Percentiles rank a stretch among this genome's conserved stretches.
These are phyloP conservation scores for Lyophyllum semitale DNA, from an alignment of 768 basidiomycete species.

Conservation along the genomic window DNA sequence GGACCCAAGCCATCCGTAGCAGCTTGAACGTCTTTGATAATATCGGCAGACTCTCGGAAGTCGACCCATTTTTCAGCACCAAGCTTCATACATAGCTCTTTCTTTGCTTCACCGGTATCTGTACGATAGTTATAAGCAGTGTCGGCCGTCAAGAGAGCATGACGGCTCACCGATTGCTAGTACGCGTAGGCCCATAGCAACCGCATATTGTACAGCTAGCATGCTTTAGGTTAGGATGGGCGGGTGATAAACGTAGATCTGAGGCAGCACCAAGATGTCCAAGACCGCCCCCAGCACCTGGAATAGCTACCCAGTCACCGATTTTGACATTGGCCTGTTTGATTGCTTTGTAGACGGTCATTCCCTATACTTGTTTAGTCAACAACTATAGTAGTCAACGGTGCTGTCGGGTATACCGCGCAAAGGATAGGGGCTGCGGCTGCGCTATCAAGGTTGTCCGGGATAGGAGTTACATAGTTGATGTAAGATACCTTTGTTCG, in stretches of 20 bases:
- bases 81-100: constrained; percentile 50
- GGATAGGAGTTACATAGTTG: constrained; percentile 76
- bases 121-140: constrained; percentile 20
- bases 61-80: constrained; percentile 78
- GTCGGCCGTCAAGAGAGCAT: no score
- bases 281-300: constrained; percentile 78
- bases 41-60: constrained; percentile 63
- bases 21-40: constrained; percentile 59
- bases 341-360: constrained; percentile 82
- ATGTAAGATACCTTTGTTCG: constrained; percentile 55
- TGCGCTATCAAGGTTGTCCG: constrained; percentile 60
- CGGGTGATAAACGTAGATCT: neutral
- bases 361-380: constrained; percentile 43
- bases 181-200: constrained; percentile 73
- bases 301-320: constrained; percentile 75
- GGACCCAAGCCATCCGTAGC: constrained; percentile 70
- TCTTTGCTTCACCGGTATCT: constrained; percentile 77
- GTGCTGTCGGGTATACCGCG: constrained; percentile 44
- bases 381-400: neutral
- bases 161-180: constrained; percentile 40
- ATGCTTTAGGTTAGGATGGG: neutral
- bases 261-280: constrained; percentile 65
- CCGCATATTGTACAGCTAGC: constrained; percentile 78
- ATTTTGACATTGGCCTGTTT: constrained; percentile 59
- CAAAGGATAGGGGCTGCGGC: constrained; percentile 73